These are phyloP conservation scores for Tolypocladium guangdongense DNA, from an alignment of 2,329 filamentous ascomycete species.

Conservation along the genomic window DNA sequence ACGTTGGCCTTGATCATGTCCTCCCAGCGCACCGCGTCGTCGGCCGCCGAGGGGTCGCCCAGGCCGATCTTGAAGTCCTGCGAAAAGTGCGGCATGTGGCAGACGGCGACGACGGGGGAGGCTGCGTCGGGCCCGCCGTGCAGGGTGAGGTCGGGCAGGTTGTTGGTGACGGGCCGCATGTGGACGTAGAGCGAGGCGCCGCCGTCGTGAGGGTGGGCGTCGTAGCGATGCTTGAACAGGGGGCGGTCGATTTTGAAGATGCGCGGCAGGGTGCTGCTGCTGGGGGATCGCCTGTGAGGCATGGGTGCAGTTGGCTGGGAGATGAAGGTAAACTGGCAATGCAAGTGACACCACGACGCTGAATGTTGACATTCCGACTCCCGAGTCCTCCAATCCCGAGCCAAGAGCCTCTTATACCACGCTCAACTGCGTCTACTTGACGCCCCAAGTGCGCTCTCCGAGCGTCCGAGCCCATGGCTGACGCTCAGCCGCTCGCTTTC, in stretches of 20 bases:
- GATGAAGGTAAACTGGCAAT: no score
- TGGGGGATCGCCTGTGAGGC: not conserved
- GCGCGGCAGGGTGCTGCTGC: not conserved
- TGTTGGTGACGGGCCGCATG: not conserved
- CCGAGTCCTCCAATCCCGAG: no score
- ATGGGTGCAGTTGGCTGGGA: not conserved
- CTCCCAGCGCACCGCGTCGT: slow-evolving; percentile 1
- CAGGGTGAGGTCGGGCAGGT: not conserved
- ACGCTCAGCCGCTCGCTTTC: not conserved
- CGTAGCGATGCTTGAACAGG: not conserved
- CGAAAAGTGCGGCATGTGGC: slow-evolving; percentile 1
- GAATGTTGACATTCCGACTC: not conserved
- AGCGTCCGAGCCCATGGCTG: not conserved
- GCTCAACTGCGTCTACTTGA: not conserved
- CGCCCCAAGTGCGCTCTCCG: not conserved
- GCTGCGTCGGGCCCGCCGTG: slow-evolving; percentile 1
- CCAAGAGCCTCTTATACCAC: not conserved
- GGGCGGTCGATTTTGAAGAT: not conserved
- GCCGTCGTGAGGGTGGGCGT: not conserved
- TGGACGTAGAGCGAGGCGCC: not conserved
- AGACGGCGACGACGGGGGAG: slow-evolving; percentile 3
- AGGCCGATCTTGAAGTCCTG: slow-evolving; percentile 2
- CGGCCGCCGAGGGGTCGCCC: not conserved
- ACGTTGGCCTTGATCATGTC: not conserved
- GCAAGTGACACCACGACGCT: not conserved